Evolutionary conservation across 805 yeast genomes (phyloP).

Genomic region (Lachancea kluyveri): DNA sequence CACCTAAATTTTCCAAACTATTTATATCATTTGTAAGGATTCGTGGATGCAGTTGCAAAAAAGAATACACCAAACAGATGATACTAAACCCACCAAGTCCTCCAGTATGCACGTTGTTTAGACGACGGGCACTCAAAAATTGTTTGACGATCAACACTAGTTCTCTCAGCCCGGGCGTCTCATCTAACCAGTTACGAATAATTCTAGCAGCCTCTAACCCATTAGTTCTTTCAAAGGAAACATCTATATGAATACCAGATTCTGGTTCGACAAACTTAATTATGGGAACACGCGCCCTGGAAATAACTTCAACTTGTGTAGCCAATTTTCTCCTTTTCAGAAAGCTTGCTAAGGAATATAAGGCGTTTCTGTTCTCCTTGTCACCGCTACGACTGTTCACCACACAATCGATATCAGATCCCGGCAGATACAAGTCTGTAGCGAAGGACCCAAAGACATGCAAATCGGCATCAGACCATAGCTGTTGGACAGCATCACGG

Average conservation of each 20-base stretch:
- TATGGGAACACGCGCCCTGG: slow-evolving; percentile 90
- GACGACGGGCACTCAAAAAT: slow-evolving; percentile 66
- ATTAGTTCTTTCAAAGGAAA: slow-evolving; percentile 80
- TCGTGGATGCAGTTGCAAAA: slow-evolving; percentile 74
- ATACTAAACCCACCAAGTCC: slow-evolving; percentile 93
- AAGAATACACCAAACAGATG: slow-evolving; percentile 79
- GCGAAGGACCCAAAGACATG: slow-evolving; percentile 93
- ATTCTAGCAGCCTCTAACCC: slow-evolving; percentile 78
- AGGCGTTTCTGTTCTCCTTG: slow-evolving; percentile 52
- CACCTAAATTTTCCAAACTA: slow-evolving; percentile 74
- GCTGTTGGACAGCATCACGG: slow-evolving; percentile 41
- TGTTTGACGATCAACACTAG: slow-evolving; percentile 79
- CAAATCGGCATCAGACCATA: slow-evolving; percentile 77
- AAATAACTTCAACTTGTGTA: slow-evolving; percentile 71
- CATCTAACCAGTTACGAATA: slow-evolving; percentile 66
- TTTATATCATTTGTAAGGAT: slow-evolving; percentile 58
- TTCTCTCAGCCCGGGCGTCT: slow-evolving; percentile 76
- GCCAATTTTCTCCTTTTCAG: slow-evolving; percentile 60
- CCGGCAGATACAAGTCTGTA: slow-evolving; percentile 87
- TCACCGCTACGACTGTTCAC: slow-evolving; percentile 57
- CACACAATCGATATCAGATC: slow-evolving; percentile 94
- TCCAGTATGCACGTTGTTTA: slow-evolving; percentile 86
- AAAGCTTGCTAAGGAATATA: slow-evolving; percentile 68
- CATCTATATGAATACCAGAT: slow-evolving; percentile 72
- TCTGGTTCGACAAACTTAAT: slow-evolving; percentile 78